Base-by-base conservation (phyloP, 352 stramenopile species). In the Phytopythium chamaehyphon region DNA sequence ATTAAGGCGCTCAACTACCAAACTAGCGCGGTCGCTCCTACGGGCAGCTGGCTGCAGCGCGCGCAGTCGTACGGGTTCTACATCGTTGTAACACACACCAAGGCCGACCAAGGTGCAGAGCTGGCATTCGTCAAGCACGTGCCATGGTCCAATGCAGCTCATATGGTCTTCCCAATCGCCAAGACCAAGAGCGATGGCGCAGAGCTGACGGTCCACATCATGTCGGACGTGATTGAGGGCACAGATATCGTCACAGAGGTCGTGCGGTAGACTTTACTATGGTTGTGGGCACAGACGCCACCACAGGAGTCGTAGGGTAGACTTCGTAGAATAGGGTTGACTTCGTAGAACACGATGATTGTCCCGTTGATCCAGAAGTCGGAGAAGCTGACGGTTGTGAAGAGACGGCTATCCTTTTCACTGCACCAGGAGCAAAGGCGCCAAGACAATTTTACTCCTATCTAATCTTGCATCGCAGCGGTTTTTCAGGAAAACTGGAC, bases 11-110 rank as follows among this genome's bases (percentile, higher is more conserved):
- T 64, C 28, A 73, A 73, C 37, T 54, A 69, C 31, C 55, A 67
- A 50, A 37, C 52, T 15, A 71, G 56, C 24, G 62, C 56, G 21
- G 18, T 77, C 16, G 68, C 69, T 9, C 70, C 60, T n/a, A 72
- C 62, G 2, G 72, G 67, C 28, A 58, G 44, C 10, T 33, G 76
- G 11, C 62, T 88, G 21, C 69, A 78, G 47, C 84, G 88, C 52
- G 71, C 80, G 10, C 82, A 83, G 52, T 73, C 77, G 14, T 91
- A 86, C 47, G 80, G 73, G 0, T 86, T 87, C 40, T 91, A 88
- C 52, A 64, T 91, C 36, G n/a, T 88, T 10, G 58, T 91, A 43
- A 75, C 57, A 16, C 55, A 36, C 24, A 61, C 15, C 26, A 66
- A 59, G 15, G 42, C 51, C 1, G 48, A 7, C 38, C 10, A 36